A percentile compares a stretch with the other conserved stretches of the same genome.
phyloP scores from a whole-genome alignment of 1,284 basidiomycete species.

The Moesziomyces aphidis region DNA sequence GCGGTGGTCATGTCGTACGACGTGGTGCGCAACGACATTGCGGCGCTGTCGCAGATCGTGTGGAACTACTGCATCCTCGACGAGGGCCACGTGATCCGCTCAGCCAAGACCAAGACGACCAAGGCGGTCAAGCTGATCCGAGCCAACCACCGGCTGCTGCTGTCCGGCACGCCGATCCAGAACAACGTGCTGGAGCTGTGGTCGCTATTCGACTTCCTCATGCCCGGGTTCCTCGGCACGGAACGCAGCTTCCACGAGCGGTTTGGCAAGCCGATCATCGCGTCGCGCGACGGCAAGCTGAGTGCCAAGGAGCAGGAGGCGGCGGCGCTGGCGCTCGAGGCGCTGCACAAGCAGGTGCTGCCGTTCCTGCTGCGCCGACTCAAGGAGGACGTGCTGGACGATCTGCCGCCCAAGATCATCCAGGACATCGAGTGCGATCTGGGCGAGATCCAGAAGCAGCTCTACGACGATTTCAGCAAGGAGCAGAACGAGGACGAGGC shows the following conservation, averaged over 20 bases:
- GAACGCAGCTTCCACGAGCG: conserved; percentile 95
- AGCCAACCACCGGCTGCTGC: conserved; percentile 90
- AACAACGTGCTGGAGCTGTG: conserved; percentile 98
- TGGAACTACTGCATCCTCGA: conserved; percentile 99
- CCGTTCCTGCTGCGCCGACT: conserved; percentile 95
- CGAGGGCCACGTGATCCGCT: conserved; percentile 99
- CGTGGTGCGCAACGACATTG: conserved; percentile 93
- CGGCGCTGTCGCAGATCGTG: conserved; percentile 77
- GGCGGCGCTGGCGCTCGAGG: conserved; percentile 83
- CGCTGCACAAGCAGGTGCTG: conserved; percentile 97
- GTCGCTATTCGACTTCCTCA: conserved; percentile 98
- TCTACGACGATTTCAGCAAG: conserved; percentile 80
- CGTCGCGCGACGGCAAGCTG: conserved; percentile 91
- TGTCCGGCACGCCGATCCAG: conserved; percentile 98
- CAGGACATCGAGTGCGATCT: conserved; percentile 99
- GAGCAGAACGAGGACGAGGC: conserved; percentile 75
- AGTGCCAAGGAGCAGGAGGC: conserved; percentile 90
- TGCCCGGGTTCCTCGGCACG: conserved; percentile 97
- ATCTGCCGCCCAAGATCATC: conserved; percentile 98
- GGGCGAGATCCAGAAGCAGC: conserved; percentile 73
- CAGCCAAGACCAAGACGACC: conserved; percentile 96
- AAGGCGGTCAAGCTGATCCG: conserved; percentile 92
- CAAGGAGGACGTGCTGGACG: conserved; percentile 96
- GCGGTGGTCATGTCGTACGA: conserved; percentile 97
- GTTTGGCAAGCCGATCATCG: conserved; percentile 94